These are phyloP conservation scores for Pseudogymnoascus sp. DNA, from an alignment of 2,329 filamentous ascomycete genomes.

Conservation along the genomic window DNA sequence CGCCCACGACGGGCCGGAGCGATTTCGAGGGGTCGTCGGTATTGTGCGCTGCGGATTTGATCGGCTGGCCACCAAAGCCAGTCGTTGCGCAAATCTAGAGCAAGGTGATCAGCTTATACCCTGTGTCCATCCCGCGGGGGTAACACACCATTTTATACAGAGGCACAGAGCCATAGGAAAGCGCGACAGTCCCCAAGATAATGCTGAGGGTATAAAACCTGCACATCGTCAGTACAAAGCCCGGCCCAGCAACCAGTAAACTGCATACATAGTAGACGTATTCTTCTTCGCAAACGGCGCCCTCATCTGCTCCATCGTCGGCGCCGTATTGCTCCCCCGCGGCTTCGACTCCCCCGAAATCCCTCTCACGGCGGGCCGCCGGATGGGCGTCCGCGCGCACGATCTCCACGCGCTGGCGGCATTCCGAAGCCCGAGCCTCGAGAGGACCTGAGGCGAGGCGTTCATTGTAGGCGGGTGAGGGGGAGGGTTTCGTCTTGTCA, in stretches of 20 bases:
- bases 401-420: neutral
- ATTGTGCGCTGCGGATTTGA: slow-evolving; percentile 67
- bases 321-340: slow-evolving; percentile 23
- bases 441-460: neutral
- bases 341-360: neutral
- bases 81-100: slow-evolving; percentile 70
- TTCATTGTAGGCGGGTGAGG: neutral
- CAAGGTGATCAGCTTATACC: slow-evolving; percentile 11
- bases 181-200: slow-evolving; percentile 68
- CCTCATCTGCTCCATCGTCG: slow-evolving; percentile 56
- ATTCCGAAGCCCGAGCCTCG: neutral
- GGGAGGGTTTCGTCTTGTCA: neutral
- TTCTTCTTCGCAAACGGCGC: slow-evolving; percentile 61
- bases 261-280: slow-evolving; percentile 50
- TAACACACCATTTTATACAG: slow-evolving; percentile 71
- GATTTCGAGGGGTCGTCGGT: slow-evolving; percentile 62
- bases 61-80: slow-evolving; percentile 86
- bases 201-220: slow-evolving; percentile 70
- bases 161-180: slow-evolving; percentile 77
- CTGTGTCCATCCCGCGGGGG: slow-evolving; percentile 11
- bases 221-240: slow-evolving; percentile 4
- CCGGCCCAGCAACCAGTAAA: neutral
- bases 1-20: slow-evolving; percentile 69
- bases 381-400: slow-evolving; percentile 2
- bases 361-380: slow-evolving; percentile 2